phyloP scores from a whole-genome alignment of 1,284 basidiomycete species.

The Termitomyces sp. region DNA sequence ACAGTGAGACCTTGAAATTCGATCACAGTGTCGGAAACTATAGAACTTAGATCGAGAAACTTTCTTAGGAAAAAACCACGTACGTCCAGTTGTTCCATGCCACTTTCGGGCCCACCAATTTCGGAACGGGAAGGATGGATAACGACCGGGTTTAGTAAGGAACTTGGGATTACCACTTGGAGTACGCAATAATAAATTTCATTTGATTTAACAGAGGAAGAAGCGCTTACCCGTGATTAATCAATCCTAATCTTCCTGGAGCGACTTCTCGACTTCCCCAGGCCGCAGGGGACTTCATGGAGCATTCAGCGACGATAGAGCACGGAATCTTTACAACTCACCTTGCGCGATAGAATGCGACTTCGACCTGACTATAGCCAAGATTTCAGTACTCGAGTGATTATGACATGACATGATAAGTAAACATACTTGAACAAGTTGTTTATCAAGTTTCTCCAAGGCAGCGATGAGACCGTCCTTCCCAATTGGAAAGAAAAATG shows the following conservation, averaged over 20 bases:
- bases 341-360: conserved; percentile 45
- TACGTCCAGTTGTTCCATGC: conserved; percentile 62
- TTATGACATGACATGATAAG: neutral
- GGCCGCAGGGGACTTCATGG: conserved; percentile 46
- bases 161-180: conserved; percentile 66
- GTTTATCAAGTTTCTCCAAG: conserved; percentile 57
- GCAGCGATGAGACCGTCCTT: conserved; percentile 60
- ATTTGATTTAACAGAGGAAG: neutral
- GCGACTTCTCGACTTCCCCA: conserved; percentile 68
- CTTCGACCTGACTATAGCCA: conserved; percentile 43
- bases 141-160: conserved; percentile 64
- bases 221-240: conserved; percentile 53
- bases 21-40: conserved; percentile 75
- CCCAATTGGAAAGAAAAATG: conserved; percentile 64
- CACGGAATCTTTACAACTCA: conserved; percentile 9
- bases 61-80: conserved; percentile 21
- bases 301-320: neutral
- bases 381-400: conserved; percentile 4
- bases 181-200: neutral
- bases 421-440: conserved; percentile 44
- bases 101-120: conserved; percentile 79
- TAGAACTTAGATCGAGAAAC: neutral
- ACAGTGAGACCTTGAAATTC: conserved; percentile 72
- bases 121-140: conserved; percentile 66
- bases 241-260: conserved; percentile 62